Evolutionary conservation across 768 basidiomycete genomes (phyloP).

Genomic region (Suillus decipiens): DNA sequence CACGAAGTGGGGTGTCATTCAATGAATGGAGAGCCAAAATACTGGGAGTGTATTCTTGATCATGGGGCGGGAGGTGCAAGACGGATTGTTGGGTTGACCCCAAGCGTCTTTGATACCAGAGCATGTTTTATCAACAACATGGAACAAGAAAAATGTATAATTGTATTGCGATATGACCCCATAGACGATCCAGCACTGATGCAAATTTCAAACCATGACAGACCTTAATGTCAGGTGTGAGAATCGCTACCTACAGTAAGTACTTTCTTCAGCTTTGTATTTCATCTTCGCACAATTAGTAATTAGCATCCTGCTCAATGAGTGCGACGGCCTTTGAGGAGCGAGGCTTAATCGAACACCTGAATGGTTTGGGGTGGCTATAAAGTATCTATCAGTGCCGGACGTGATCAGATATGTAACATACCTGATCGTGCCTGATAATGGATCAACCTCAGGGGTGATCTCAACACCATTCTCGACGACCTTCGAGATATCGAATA

Average conservation of each 20-base stretch:
- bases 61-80: neutral
- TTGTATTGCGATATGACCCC: no score
- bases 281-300: no score
- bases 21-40: neutral
- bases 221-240: no score
- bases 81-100: neutral
- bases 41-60: neutral
- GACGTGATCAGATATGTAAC: constrained; percentile 4
- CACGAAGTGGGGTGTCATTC: neutral
- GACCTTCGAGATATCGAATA: constrained; percentile 48
- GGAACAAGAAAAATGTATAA: no score
- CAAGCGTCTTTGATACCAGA: neutral
- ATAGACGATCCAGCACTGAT: no score
- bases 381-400: constrained; percentile 23
- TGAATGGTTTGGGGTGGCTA: no score
- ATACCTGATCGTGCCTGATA: constrained; percentile 66
- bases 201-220: no score
- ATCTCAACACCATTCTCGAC: constrained; percentile 48
- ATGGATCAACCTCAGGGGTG: constrained; percentile 56
- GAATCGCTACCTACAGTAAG: neutral
- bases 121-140: neutral
- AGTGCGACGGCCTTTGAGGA: constrained; percentile 7
- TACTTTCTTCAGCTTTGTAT: no score
- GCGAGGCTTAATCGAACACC: no score
- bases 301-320: no score